phyloP scores from a whole-genome alignment of 2,329 filamentous ascomycete genomes.

The Alternaria atra region DNA sequence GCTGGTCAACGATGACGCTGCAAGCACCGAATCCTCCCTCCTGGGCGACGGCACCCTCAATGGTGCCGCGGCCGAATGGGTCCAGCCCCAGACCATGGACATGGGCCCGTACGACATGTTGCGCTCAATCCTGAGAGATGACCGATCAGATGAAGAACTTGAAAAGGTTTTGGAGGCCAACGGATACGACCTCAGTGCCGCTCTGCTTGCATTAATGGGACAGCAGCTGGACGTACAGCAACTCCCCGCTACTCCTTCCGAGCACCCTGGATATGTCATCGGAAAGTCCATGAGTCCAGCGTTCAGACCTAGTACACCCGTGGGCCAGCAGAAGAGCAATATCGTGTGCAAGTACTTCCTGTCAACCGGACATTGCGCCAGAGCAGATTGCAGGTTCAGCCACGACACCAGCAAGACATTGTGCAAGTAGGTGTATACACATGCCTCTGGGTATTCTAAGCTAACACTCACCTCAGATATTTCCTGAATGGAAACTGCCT shows the following conservation, averaged over 20 bases:
- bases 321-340: slow-evolving; percentile 78
- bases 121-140: slow-evolving; percentile 89
- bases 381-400: slow-evolving; percentile 95
- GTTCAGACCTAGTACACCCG: slow-evolving; percentile 77
- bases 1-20: slow-evolving; percentile 88
- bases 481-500: slow-evolving; percentile 97
- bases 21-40: slow-evolving; percentile 78
- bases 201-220: slow-evolving; percentile 89
- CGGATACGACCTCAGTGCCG: slow-evolving; percentile 91
- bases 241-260: slow-evolving; percentile 57
- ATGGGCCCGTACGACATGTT: slow-evolving; percentile 99
- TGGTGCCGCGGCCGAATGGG: slow-evolving; percentile 82
- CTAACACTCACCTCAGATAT: slow-evolving; percentile 68
- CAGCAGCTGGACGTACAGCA: slow-evolving; percentile 64
- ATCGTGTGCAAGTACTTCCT: slow-evolving; percentile 98
- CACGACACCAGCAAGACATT: slow-evolving; percentile 95
- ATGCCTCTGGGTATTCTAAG: slow-evolving; percentile 9
- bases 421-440: slow-evolving; percentile 81
- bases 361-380: slow-evolving; percentile 91
- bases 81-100: slow-evolving; percentile 74
- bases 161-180: slow-evolving; percentile 88
- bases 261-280: slow-evolving; percentile 76
- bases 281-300: slow-evolving; percentile 87
- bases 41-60: slow-evolving; percentile 76
- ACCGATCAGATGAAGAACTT: slow-evolving; percentile 91